Evolutionary conservation across 2,329 filamentous ascomycete genomes (phyloP), one percentile per base, ranked within the genome.

Genomic region (Fusarium proliferatum): DNA sequence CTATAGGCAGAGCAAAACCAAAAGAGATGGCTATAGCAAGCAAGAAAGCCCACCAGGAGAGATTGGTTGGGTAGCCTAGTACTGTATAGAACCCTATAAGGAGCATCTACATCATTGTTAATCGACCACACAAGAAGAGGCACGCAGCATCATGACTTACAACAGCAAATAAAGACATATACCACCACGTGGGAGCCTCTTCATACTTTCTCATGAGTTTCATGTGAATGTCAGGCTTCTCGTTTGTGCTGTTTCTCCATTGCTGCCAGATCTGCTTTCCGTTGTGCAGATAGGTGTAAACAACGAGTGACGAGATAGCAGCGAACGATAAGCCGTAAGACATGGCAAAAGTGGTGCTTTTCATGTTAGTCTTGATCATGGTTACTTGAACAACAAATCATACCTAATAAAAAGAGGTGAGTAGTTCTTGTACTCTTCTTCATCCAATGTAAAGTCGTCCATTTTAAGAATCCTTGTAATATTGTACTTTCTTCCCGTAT

Each of bases 311-410:
- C 1, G 92, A 85, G 45, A 94, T 92, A 56, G 91, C 88, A 7
- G 93, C 92, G 78, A 94, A 94, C 0, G 90, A 93, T 4, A 94
- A 82, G 2, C 92, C 93, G 75, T 94, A 94, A 1, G 87, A 86
- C 66, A 94, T 82, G 69, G 91, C 88, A 78, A 94, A 94, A 0
- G 92, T 92, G 2, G 92, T 94, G 71, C 91, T 93, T 55, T 6
- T 23, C 8, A 36, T 26, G 62, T 78, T 8, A 78, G 77, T 17
- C 17, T 12, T 21, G 16, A 15, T 23, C 19, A 12, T 21, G 19
- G 6, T 9, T 16, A 38, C 19, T 15, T 33, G 8, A 12, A 16
- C 4, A 12, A 7, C 19, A 19, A 28, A 10, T 69, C 76, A 26
- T 74, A 85, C 86, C 86, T 88, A 56, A 94, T 84, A 75, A 92